A percentile compares a stretch with the other conserved stretches of the same genome.
Conservation (phyloP, 208 protist species). For the Trichomonas gallinae region DNA sequence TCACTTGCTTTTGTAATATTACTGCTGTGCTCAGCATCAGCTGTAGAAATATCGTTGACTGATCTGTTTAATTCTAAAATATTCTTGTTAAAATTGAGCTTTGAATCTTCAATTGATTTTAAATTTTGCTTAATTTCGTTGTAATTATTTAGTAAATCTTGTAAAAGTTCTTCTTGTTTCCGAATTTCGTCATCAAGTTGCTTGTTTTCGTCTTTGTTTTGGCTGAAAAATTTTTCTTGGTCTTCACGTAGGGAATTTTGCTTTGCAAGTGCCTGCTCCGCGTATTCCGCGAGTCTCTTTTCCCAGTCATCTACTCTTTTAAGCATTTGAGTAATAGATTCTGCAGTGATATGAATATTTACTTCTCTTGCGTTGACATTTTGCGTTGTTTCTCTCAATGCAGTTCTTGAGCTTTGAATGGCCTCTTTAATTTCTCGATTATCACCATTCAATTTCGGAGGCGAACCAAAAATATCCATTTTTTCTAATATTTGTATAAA, state of each 20-base stretch:
- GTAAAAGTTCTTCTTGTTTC: background rate
- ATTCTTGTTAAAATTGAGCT: background rate
- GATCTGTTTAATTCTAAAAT: background rate
- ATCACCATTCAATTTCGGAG: background rate
- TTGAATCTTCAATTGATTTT: background rate
- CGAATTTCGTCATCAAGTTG: background rate
- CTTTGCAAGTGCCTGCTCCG: background rate
- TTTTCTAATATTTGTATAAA: no score
- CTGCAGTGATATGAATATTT: background rate
- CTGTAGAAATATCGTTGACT: background rate
- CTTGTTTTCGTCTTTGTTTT: background rate
- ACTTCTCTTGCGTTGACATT: background rate
- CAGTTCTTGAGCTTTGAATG: background rate
- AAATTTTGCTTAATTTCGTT: background rate
- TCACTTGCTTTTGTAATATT: background rate
- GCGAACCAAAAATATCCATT: background rate
- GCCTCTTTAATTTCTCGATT: background rate
- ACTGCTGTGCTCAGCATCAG: background rate
- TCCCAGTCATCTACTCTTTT: background rate
- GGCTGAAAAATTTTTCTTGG: background rate
- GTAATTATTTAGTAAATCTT: background rate
- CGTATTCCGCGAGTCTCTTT: background rate
- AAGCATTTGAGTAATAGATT: background rate
- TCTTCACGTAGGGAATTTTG: background rate
- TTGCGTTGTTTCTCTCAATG: background rate